Evolutionary conservation across 306 rosid species (phyloP).

Genomic region (Fragaria nilgerrensis): DNA sequence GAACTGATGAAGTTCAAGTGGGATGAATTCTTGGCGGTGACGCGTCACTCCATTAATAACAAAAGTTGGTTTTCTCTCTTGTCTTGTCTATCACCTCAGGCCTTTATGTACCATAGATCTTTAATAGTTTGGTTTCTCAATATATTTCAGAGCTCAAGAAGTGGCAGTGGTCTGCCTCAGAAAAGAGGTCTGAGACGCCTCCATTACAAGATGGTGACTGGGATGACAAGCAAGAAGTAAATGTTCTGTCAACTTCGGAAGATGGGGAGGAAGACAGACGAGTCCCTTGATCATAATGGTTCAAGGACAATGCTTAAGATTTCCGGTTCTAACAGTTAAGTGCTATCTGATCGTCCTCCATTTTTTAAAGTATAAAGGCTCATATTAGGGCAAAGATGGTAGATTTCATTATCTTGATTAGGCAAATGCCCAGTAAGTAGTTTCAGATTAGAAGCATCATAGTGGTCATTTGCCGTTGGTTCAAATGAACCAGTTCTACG

Average conservation of each 20-base stretch:
- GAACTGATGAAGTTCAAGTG: constrained; percentile 72
- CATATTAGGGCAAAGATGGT: constrained; percentile 36
- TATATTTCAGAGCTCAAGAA: constrained; percentile 57
- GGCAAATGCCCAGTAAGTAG: constrained; percentile 39
- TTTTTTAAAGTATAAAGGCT: constrained; percentile 35
- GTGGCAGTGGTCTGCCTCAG: constrained; percentile 37
- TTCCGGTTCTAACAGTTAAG: constrained; percentile 32
- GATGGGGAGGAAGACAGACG: constrained; percentile 48
- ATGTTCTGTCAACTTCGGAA: constrained; percentile 40
- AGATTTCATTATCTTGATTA: constrained; percentile 28
- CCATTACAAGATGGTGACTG: constrained; percentile 36
- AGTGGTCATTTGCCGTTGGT: constrained; percentile 1
- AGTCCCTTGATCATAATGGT: constrained; percentile 40
- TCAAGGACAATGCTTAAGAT: constrained; percentile 36
- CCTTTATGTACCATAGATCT: constrained; percentile 10
- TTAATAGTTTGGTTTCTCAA: constrained; percentile 20
- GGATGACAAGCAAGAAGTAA: constrained; percentile 42
- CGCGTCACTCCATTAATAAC: constrained; percentile 70
- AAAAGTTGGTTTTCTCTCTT: constrained; percentile 58
- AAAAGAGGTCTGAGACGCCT: constrained; percentile 32
- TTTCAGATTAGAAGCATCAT: constrained; percentile 14
- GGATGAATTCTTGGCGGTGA: constrained; percentile 85
- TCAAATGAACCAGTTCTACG: constrained; percentile 7
- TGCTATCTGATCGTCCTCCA: constrained; percentile 42
- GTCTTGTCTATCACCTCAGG: not conserved